Evolutionary conservation across 371 early-diverging fungal species (phyloP).

Genomic region (Coemansia sp.): DNA sequence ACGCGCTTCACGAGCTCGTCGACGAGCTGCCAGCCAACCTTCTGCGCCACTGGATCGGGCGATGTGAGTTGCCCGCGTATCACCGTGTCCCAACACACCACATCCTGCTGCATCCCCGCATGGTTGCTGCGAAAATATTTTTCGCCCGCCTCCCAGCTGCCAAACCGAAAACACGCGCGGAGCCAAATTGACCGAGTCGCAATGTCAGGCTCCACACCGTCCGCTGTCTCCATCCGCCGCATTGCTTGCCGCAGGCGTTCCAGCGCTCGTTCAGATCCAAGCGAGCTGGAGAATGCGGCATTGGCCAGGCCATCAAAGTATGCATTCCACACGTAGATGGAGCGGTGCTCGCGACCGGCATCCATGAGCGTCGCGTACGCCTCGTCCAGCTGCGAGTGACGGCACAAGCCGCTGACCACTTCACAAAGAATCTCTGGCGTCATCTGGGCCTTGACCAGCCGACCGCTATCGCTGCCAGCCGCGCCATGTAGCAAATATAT

Average conservation of each 20-base stretch:
- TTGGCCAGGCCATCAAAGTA: conserved; percentile 29
- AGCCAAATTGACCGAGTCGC: conserved; percentile 38
- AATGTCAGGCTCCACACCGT: conserved; percentile 17
- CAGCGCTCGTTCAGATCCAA: not conserved
- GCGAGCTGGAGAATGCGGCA: not conserved
- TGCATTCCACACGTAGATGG: conserved; percentile 30
- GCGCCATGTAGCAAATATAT: not conserved
- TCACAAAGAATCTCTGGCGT: conserved; percentile 39
- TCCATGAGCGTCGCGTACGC: conserved; percentile 11
- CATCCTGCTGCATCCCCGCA: conserved; percentile 9
- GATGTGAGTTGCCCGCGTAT: conserved; percentile 28
- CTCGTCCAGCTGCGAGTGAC: conserved; percentile 8
- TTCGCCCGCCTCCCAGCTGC: conserved; percentile 16
- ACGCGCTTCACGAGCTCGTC: conserved; percentile 9
- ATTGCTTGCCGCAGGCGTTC: conserved; percentile 8
- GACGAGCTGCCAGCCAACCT: conserved; percentile 30
- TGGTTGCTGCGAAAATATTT: conserved; percentile 13
- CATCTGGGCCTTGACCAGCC: not conserved
- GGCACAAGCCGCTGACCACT: conserved; percentile 24
- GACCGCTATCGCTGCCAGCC: not conserved
- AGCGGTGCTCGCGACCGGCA: conserved; percentile 1
- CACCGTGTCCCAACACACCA: conserved; percentile 34
- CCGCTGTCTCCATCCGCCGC: conserved; percentile 12
- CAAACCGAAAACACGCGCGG: conserved; percentile 35
- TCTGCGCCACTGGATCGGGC: conserved; percentile 7